Base-by-base conservation (phyloP, 768 basidiomycete species). In the Kwoniella europaea region DNA sequence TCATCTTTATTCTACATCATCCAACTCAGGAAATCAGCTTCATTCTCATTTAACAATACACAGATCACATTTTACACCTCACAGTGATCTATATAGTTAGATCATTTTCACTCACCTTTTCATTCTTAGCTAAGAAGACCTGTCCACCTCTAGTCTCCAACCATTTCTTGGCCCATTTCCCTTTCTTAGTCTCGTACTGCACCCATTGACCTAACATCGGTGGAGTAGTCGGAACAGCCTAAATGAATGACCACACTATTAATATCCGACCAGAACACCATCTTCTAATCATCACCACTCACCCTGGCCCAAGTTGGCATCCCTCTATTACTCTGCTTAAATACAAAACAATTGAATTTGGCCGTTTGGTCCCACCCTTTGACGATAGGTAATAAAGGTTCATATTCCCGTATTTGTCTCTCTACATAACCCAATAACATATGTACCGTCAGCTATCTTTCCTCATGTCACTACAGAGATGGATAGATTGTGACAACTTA, bases 91-190 rank as follows among this genome's bases (percentile, higher is more conserved):
- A 6, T 35, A 35, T 35, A 9, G 35, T 12, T 56, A 22, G 16
- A 43, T 35, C 35, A 16, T 35, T 9, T 9, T 7, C 44, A 85
- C 88, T 73, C 74, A 94, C 94, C 80, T 89, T 91, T 65, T 97
- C 93, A 18, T 92, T 90, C 84, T 98, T 98, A 41, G 92, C 91
- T 46, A 96, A 81, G 88, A 90, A 96, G 65, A 98, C 79, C 70
- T 89, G 88, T 73, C 95, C 92, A 77, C 95, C 93, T 59, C 92
- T 87, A 27, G 97, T 87, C 76, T 90, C 89, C 79, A 99, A 86
- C 89, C 90, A 95, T 43, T 93, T 88, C 84, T 98, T 98, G 67
- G 86, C 90, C 97, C 96, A 99, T 84, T 97, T 97, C 44, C 94
- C 94, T 69, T 91, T 89, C 85, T 96, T 98, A 56, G 86, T 86